A percentile compares a stretch with the other conserved stretches of the same genome.
Conservation (phyloP, 345 rosid genomes). For the Mallotus nudiflorus region DNA sequence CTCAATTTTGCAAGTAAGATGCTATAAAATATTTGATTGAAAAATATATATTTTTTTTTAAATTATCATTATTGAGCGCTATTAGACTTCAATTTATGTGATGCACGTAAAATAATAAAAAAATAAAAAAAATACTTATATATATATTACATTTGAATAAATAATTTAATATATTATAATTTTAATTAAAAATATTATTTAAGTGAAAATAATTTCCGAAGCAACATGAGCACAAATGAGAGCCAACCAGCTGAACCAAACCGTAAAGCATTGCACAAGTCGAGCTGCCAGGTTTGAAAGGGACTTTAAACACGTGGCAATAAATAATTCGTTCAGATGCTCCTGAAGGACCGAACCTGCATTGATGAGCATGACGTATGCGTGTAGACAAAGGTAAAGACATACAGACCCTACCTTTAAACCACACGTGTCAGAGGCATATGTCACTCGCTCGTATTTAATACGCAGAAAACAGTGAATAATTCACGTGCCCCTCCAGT, state of each 20-base stretch:
- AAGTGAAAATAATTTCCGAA: no score
- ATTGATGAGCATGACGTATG: constrained; percentile 19
- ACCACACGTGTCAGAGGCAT: constrained; percentile 29
- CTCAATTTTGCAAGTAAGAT: no score
- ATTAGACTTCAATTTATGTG: no score
- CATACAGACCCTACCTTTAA: background rate
- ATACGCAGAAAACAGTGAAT: background rate
- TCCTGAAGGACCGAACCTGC: background rate
- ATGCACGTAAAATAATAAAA: no score
- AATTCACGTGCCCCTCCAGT: constrained; percentile 29
- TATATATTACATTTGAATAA: no score
- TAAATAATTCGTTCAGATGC: background rate
- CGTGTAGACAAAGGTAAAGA: constrained; percentile 13
- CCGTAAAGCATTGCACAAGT: background rate
- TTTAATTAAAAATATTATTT: no score
- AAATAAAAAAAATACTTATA: no score
- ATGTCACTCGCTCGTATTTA: background rate
- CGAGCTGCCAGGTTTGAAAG: background rate
- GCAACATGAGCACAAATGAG: no score
- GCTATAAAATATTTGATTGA: no score
- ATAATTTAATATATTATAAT: no score
- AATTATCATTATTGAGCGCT: no score
- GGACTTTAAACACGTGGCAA: background rate
- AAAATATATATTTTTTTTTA: no score
- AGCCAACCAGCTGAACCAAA: background rate